Conservation (phyloP, 257 asterid genomes). For the Pogostemon cablin region DNA sequence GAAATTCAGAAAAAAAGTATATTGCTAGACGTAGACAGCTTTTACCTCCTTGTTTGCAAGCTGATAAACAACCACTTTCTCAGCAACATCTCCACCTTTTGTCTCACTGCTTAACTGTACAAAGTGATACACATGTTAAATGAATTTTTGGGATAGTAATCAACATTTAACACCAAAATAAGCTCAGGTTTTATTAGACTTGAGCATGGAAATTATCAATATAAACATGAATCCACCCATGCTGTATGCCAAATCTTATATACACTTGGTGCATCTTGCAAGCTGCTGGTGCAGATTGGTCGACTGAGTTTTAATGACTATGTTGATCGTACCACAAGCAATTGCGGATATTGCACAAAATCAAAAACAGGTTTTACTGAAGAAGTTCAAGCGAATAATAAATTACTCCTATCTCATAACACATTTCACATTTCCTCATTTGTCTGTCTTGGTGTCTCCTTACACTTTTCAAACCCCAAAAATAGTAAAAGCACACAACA, state of each 20-base stretch:
- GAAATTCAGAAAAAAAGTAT: constrained; percentile 1
- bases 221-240: constrained; percentile 10
- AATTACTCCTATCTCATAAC: background rate
- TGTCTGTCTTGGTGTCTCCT: too few species aligned
- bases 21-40: constrained; percentile 23
- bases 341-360: background rate
- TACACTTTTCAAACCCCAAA: too few species aligned
- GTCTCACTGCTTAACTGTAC: constrained; percentile 71
- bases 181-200: constrained; percentile 9
- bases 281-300: constrained; percentile 8
- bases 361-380: background rate
- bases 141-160: constrained; percentile 1
- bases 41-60: constrained; percentile 92
- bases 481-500: too few species aligned
- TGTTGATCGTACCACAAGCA: background rate
- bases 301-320: background rate
- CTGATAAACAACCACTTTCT: constrained; percentile 68
- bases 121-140: constrained; percentile 1
- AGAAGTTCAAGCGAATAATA: background rate
- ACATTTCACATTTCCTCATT: too few species aligned
- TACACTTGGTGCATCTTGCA: background rate
- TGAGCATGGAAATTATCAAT: constrained; percentile 3
- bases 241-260: constrained; percentile 7
- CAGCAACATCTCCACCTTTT: constrained; percentile 65
- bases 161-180: background rate